Base-by-base conservation (phyloP, 257 asterid genomes). In the Solanum virginianum region DNA sequence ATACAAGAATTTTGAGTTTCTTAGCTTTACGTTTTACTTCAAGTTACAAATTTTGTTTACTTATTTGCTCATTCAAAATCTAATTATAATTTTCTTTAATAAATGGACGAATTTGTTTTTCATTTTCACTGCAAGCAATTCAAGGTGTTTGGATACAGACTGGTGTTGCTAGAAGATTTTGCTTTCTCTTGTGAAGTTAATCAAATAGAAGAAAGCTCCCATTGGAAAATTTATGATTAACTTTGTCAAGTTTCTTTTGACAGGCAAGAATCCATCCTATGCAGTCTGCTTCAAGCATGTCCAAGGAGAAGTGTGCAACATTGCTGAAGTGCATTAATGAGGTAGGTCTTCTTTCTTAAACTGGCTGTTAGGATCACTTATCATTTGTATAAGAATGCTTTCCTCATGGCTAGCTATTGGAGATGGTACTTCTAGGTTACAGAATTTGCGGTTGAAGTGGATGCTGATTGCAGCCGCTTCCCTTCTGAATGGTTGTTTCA, bases 401-500 rank as follows among this genome's bases (percentile, higher is more conserved):
- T 83, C 89, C 62, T 85, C 83, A 84, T 88, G 88, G 86, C 80
- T 90, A 86, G 91, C 86, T 88, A 83, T 85, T 86, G 88, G 95
- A 90, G 95, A 81, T 47, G 60, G 89, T 86, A 90, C 90, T 88
- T 88, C 82, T 93, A 95, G 99, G 98, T 97, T 80, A 90, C 95
- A 86, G 87, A 89, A 57, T 88, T 88, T 86, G 95, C 98, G 32
- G 98, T 95, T 87, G 89, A 91, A 90, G 98, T 97, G 86, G 98
- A 92, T 85, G 99, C 97, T 45, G 93, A 97, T 82, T 86, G 95
- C 91, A 89, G 90, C 87, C 92, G 95, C 85, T 97, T 97, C 88
- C 99, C 99, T 90, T 89, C 59, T 84, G 93, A 90, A 84, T 97
- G 99, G 99, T 89, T 97, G 91, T 97, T 97, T 92, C 99, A 95